Evolutionary conservation across 345 rosid species (phyloP).

Genomic region (Luvunga scandens): DNA sequence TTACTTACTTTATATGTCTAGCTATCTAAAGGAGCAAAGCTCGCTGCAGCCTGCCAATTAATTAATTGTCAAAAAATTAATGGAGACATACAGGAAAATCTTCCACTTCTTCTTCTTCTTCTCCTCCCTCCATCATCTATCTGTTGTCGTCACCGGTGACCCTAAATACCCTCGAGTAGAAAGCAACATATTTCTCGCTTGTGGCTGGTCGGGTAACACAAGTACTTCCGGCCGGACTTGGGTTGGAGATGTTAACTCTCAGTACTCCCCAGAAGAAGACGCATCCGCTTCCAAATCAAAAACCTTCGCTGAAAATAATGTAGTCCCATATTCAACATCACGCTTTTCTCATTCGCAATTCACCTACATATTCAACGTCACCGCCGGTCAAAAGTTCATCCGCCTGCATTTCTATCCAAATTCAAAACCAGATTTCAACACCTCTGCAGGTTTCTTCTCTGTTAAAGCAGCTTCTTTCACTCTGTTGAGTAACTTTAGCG

Average conservation of each 20-base stretch:
- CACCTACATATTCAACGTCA: slow-evolving; percentile 10
- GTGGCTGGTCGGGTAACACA: not conserved
- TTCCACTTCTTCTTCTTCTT: not conserved
- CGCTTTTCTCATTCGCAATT: not conserved
- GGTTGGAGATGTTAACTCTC: not conserved
- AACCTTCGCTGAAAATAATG: rapidly evolving
- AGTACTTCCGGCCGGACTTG: not conserved
- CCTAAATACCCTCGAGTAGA: not conserved
- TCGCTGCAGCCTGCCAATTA: too few species aligned
- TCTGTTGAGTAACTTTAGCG: slow-evolving; percentile 6
- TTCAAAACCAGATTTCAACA: not conserved
- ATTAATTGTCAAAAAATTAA: not conserved
- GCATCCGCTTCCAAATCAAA: not conserved
- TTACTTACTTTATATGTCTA: too few species aligned
- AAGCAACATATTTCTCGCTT: not conserved
- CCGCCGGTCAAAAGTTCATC: slow-evolving; percentile 19
- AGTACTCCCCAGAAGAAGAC: not conserved
- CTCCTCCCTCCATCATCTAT: not conserved
- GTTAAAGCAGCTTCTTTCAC: slow-evolving; percentile 13
- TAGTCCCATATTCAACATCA: not conserved
- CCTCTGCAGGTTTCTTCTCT: slow-evolving; percentile 22
- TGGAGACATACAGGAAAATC: not conserved
- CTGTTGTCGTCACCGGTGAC: not conserved
- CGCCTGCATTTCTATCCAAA: slow-evolving; percentile 21
- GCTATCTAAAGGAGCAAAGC: too few species aligned